Percentiles rank a stretch among this genome's conserved stretches.
phyloP scores from a whole-genome alignment of 2,329 filamentous ascomycete genomes.

The Sporothrix pseudoabietina region DNA sequence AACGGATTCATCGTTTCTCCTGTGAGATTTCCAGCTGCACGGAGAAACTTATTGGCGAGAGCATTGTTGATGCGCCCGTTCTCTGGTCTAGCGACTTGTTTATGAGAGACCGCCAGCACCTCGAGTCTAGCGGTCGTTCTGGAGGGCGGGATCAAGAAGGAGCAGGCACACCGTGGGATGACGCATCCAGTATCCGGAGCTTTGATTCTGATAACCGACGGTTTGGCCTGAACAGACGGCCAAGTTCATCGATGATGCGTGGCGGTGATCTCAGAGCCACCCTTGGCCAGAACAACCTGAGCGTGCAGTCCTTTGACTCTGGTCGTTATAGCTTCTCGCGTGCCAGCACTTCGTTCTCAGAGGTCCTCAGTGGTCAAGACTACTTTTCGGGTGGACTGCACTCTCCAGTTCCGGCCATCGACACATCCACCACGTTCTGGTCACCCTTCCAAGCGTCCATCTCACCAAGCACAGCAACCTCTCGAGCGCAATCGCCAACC shows the following conservation, averaged over 20 bases:
- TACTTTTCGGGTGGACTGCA: conserved; percentile 66
- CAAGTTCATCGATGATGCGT: conserved; percentile 56
- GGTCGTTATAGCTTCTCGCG: conserved; percentile 62
- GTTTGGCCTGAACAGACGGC: conserved; percentile 43
- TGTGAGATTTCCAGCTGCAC: conserved; percentile 87
- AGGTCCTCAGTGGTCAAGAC: conserved; percentile 70
- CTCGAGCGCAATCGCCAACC: conserved; percentile 62
- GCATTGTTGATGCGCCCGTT: conserved; percentile 79
- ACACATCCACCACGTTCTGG: conserved; percentile 82
- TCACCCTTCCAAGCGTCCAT: conserved; percentile 74
- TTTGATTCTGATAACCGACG: conserved; percentile 53
- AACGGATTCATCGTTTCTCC: conserved; percentile 90
- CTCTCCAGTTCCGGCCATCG: conserved; percentile 70
- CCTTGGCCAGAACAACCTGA: conserved; percentile 60
- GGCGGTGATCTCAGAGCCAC: conserved; percentile 56
- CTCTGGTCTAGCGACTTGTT: conserved; percentile 92
- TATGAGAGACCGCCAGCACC: conserved; percentile 69
- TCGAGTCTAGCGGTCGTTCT: conserved; percentile 49
- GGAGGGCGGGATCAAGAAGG: conserved; percentile 50
- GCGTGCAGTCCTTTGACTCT: conserved; percentile 71
- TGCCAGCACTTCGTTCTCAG: conserved; percentile 60
- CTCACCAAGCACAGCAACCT: conserved; percentile 62
- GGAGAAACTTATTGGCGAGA: conserved; percentile 81
- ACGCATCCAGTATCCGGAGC: conserved; percentile 57
- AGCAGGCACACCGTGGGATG: conserved; percentile 52